phyloP scores from a whole-genome alignment of 2,329 filamentous ascomycete genomes.

The Ophioceras dolichostomum region DNA sequence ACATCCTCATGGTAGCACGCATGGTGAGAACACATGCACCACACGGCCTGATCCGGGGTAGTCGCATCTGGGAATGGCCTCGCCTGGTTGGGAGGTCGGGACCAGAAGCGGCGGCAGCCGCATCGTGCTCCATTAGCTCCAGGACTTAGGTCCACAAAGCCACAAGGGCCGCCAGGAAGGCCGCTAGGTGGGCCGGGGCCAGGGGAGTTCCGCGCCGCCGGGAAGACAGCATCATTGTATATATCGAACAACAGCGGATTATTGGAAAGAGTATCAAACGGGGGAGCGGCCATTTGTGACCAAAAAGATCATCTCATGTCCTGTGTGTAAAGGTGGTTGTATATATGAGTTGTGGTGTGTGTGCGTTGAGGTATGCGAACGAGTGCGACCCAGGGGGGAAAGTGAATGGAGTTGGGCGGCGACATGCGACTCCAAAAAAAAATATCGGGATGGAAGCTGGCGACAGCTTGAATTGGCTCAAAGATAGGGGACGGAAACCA shows the following conservation, averaged over 20 bases:
- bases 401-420: not conserved
- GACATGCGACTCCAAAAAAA: not conserved
- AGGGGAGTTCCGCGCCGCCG: constrained; percentile 14
- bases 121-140: constrained; percentile 40
- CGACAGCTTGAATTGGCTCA: not conserved
- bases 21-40: constrained; percentile 53
- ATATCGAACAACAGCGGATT: constrained; percentile 39
- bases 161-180: constrained; percentile 42
- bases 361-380: too few relatives aligned
- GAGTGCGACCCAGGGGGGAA: too few relatives aligned
- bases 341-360: too few relatives aligned
- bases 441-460: not conserved
- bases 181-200: constrained; percentile 7
- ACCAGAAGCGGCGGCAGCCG: constrained; percentile 51
- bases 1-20: constrained; percentile 47
- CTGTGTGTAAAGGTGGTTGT: too few relatives aligned
- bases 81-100: constrained; percentile 21
- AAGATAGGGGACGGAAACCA: not conserved
- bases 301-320: too few relatives aligned
- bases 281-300: constrained; percentile 41
- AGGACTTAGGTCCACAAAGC: constrained; percentile 41
- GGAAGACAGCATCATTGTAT: constrained; percentile 29
- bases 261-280: constrained; percentile 27
- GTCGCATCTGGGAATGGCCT: constrained; percentile 15
- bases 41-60: constrained; percentile 29